These are phyloP conservation scores for Xylaria sp. DNA, from an alignment of 2,329 filamentous ascomycete species.

Conservation along the genomic window DNA sequence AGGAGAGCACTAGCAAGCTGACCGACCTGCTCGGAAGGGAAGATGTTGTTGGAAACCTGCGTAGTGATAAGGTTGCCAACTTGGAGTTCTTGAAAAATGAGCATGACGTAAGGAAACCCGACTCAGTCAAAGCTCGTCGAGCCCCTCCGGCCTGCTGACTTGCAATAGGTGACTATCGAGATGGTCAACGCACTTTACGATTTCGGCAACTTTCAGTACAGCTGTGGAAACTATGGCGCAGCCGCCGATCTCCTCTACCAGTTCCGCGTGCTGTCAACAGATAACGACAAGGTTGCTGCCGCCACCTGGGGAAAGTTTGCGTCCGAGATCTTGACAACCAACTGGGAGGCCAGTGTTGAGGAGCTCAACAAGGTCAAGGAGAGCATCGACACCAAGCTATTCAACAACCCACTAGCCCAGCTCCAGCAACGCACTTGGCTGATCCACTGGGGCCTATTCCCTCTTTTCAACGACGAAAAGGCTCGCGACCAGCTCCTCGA, in stretches of 20 bases:
- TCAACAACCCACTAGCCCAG: constrained; percentile 95
- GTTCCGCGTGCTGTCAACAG: constrained; percentile 96
- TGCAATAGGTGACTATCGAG: constrained; percentile 78
- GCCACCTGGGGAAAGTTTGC: constrained; percentile 99
- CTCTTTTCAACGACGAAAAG: constrained; percentile 96
- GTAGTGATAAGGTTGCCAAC: constrained; percentile 98
- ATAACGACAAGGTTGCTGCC: constrained; percentile 95
- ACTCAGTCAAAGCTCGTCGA: neutral
- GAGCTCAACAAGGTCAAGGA: constrained; percentile 92
- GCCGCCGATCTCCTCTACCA: constrained; percentile 95
- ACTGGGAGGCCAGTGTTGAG: constrained; percentile 94
- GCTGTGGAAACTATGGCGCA: constrained; percentile 91
- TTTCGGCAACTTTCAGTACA: constrained; percentile 97
- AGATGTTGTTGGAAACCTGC: constrained; percentile 88
- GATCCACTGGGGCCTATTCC: constrained; percentile 98
- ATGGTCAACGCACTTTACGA: constrained; percentile 98
- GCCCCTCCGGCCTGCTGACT: constrained; percentile 27
- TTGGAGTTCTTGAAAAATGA: constrained; percentile 98
- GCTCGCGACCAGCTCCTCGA: constrained; percentile 92
- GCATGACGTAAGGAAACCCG: constrained; percentile 75
- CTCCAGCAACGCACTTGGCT: constrained; percentile 97
- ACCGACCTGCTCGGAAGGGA: constrained; percentile 86
- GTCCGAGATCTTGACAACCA: constrained; percentile 91
- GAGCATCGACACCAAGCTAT: constrained; percentile 91
- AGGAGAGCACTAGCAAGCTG: constrained; percentile 90